A percentile compares a stretch with the other conserved stretches of the same genome.
phyloP scores from a whole-genome alignment of 495 filamentous ascomycete genomes.

The Aspergillus indologenus region DNA sequence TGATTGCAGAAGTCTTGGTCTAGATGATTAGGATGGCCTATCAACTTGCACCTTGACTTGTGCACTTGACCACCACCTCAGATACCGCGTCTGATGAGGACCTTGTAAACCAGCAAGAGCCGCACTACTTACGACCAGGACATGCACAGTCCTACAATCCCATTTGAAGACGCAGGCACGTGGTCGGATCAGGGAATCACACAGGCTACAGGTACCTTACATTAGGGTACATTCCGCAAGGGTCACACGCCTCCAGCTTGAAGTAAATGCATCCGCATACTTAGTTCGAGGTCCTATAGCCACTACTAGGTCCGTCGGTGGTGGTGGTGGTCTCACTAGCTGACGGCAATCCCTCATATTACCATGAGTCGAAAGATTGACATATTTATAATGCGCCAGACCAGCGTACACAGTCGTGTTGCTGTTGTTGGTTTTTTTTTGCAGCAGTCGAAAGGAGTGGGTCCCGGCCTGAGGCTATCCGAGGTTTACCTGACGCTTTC shows the following conservation, averaged over 20 bases:
- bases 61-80: not conserved
- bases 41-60: not conserved
- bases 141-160: not conserved
- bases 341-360: too few species aligned
- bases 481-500: slow-evolving; percentile 12
- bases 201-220: slow-evolving; percentile 12
- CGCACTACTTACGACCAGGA: not conserved
- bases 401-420: not conserved
- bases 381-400: not conserved
- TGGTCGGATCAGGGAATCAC: slow-evolving; percentile 4
- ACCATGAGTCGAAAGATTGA: too few species aligned
- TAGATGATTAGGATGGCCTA: not conserved
- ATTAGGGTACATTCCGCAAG: not conserved
- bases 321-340: not conserved
- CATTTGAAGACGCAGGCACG: slow-evolving; percentile 4
- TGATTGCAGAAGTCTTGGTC: not conserved
- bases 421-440: not conserved
- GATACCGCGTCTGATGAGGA: not conserved
- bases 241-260: not conserved
- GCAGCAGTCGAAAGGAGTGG: not conserved
- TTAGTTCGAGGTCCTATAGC: not conserved
- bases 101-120: not conserved
- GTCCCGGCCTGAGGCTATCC: slow-evolving; percentile 3
- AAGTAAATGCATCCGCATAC: not conserved
- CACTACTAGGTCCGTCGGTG: not conserved